Base-by-base conservation (phyloP, 805 yeast genomes). In the Phaffomyces opuntiae region DNA sequence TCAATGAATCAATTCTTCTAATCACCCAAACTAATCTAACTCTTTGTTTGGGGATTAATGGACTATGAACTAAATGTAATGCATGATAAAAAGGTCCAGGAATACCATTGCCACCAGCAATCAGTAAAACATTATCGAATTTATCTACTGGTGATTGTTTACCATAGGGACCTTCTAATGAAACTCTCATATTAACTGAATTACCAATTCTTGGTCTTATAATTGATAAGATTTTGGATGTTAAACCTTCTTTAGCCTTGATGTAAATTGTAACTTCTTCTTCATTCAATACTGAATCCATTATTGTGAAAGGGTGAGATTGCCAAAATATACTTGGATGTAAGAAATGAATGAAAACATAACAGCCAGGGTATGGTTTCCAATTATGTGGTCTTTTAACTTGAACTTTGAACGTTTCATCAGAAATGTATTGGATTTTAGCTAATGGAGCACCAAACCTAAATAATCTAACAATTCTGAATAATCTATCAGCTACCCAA, bases 241-340 rank as follows among this genome's bases (percentile, higher is more conserved):
- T 80, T 44, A 78, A 61, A 47, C 87, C 88, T n/a, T 70, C 70
- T 59, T 78, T 78, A 17, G 72, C 73, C 55, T 74, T 77, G 54
- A 77, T 69, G 52, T 66, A 71, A 41, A 76, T 63, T 2, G 67
- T 62, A 9, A 77, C 56, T 39, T 64, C 61, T 49, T 67, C 64
- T 35, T 65, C 64, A 38, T 66, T 61, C 2, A 64, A 60, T 7
- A 60, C 61, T 5, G 75, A 64, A 42, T 70, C 70, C 36, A 76
- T 65, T 7, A 77, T 61, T 1, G 90, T 81, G 63, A 86, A 83
- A 5, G 91, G 91, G 60, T 84, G 89, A 5, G 83, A 76, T 59
- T 83, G 87, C 80, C 82, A 81, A 60, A 81, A 78, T 35, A 71
- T 63, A 3, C 64, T 57, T 17, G 74, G 69, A 38, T 75, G 65